Evolutionary conservation across 345 rosid genomes (phyloP).

Genomic region (Populus tremula): DNA sequence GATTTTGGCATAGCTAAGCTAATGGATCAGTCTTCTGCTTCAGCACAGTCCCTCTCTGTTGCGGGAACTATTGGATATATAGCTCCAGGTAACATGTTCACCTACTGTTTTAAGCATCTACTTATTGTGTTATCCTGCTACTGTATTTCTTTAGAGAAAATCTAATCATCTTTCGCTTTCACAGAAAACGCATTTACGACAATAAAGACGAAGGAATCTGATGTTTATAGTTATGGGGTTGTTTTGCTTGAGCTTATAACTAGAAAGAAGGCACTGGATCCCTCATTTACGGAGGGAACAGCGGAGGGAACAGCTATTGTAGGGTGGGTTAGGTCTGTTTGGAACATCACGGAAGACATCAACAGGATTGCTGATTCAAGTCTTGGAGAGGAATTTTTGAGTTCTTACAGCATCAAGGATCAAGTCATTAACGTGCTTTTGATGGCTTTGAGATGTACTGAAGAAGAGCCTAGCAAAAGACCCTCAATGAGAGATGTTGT

Average conservation of each 20-base stretch:
- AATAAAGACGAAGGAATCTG: slow-evolving; percentile 38
- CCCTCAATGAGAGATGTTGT: slow-evolving; percentile 73
- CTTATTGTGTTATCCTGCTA: too few species aligned
- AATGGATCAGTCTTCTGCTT: slow-evolving; percentile 45
- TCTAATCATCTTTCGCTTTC: neutral
- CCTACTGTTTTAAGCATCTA: too few species aligned
- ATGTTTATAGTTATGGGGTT: slow-evolving; percentile 28
- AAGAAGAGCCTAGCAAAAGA: slow-evolving; percentile 51
- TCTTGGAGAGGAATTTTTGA: slow-evolving; percentile 46
- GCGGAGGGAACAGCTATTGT: slow-evolving; percentile 42
- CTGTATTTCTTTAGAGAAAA: neutral
- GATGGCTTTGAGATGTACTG: slow-evolving; percentile 60
- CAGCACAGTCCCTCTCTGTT: slow-evolving; percentile 30
- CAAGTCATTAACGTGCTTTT: slow-evolving; percentile 43
- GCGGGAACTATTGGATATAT: slow-evolving; percentile 75
- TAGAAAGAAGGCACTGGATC: slow-evolving; percentile 19
- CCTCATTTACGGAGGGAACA: slow-evolving; percentile 16
- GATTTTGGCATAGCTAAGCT: slow-evolving; percentile 81
- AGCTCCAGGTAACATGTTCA: slow-evolving; percentile 59
- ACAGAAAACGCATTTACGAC: slow-evolving; percentile 64
- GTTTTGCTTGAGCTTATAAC: slow-evolving; percentile 28
- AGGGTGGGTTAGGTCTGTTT: slow-evolving; percentile 42
- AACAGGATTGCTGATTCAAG: slow-evolving; percentile 39
- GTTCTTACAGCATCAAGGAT: slow-evolving; percentile 37
- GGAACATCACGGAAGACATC: slow-evolving; percentile 40